Evolutionary conservation across 352 stramenopile genomes (phyloP), one percentile per base, ranked within the genome.

Genomic region (Elongisporangium prolatum): DNA sequence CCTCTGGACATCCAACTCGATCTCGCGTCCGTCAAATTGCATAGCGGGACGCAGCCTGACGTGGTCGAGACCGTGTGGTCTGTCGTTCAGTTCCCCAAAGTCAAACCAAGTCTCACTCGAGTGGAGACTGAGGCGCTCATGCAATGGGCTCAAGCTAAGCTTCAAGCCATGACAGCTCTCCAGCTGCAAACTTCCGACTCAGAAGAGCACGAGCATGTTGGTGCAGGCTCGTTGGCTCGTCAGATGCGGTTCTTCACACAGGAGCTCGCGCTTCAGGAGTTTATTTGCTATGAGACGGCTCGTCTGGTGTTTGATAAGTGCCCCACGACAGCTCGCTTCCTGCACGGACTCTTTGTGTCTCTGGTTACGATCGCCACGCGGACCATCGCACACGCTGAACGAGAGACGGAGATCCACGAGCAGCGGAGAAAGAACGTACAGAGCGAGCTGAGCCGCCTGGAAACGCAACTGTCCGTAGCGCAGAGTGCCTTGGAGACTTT

Each of bases 231-330:
- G 11, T 44, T 44, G 34, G 11, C 34, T 4, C 9, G 9, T 44
- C 34, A 17, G 9, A 44, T 13, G 34, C 34, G 17, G 34, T 44
- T 54, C 2, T 77, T 85, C 54, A 52, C 57, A 11, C 25, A 58
- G 1, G 44, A 64, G 14, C 58, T 86, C 0, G 60, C 50, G 9
- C 57, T 71, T 13, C 64, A 65, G 13, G 76, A 86, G 48, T 61
- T 60, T 6, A 25, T 86, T 20, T 73, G 71, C 55, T 84, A 72
- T 47, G 76, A 86, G 56, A 52, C 82, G 9, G 62, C 65, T 5
- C 68, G 76, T 0, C 67, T 86, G 13, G 52, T 86, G 13, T 86
- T 84, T n/a, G 73, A 84, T 61, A 77, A 78, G 38, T 86, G 71
- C 44, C 76, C 76, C n/a, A 84, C 76, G 3, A 83, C 76, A 2